A percentile compares a stretch with the other conserved stretches of the same genome.
Conservation (phyloP, 176 grass and related monocot species). For the Triticum turgidum region DNA sequence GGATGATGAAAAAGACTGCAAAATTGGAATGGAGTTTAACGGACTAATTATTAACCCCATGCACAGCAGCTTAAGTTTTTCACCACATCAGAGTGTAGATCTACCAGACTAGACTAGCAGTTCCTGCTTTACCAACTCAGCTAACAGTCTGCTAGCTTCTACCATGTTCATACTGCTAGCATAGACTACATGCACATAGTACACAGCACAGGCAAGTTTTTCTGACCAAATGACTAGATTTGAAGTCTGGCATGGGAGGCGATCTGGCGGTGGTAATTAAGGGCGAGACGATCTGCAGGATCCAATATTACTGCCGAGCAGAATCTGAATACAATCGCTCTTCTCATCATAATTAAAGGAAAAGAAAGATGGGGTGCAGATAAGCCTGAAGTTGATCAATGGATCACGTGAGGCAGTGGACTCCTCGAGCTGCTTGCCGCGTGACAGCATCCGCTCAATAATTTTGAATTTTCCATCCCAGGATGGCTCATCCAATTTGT, state of each 20-base stretch:
- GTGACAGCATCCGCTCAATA: constrained; percentile 22
- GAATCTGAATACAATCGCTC: constrained; percentile 26
- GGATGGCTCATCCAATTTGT: constrained; percentile 11
- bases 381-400: constrained; percentile 24
- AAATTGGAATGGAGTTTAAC: constrained; percentile 21
- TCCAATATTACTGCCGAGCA: background rate
- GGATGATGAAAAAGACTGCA: constrained; percentile 27
- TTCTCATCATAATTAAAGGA: background rate
- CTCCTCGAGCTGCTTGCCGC: constrained; percentile 28
- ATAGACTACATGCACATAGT: background rate
- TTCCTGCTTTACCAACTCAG: constrained; percentile 2
- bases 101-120: constrained; percentile 25
- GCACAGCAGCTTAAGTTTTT: constrained; percentile 29
- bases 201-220: background rate
- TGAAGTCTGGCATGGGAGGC: constrained; percentile 24
- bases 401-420: constrained; percentile 59
- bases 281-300: background rate
- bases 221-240: constrained; percentile 36
- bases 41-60: constrained; percentile 36
- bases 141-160: constrained; percentile 17
- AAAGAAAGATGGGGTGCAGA: constrained; percentile 3
- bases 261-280: constrained; percentile 22
- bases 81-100: constrained; percentile 33
- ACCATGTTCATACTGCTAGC: constrained; percentile 9
- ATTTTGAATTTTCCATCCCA: constrained; percentile 4